Conservation (phyloP, 2,329 filamentous ascomycete genomes). For the Xylariaceae sp. region DNA sequence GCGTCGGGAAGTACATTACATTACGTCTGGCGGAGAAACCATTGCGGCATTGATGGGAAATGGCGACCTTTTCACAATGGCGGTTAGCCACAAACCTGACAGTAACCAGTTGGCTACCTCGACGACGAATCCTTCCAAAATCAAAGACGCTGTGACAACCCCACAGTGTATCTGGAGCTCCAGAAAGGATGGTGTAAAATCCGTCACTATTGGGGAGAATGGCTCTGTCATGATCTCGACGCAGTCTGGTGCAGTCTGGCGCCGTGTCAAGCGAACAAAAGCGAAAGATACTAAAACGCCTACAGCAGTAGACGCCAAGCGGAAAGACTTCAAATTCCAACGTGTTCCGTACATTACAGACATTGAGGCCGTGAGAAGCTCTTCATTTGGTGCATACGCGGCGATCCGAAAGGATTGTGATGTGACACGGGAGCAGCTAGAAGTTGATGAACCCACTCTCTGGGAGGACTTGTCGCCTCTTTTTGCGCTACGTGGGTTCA, state of each 20-base stretch:
- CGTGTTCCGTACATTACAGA: slow-evolving; percentile 86
- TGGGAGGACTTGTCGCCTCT: slow-evolving; percentile 75
- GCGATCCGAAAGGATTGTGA: slow-evolving; percentile 84
- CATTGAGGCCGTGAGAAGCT: slow-evolving; percentile 82
- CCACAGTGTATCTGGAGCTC: slow-evolving; percentile 88
- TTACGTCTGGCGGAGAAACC: slow-evolving; percentile 85
- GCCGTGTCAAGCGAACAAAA: slow-evolving; percentile 78
- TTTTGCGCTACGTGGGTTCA: slow-evolving; percentile 67
- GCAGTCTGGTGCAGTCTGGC: slow-evolving; percentile 90
- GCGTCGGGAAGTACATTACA: slow-evolving; percentile 71
- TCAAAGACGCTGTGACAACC: slow-evolving; percentile 76
- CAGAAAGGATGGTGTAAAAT: slow-evolving; percentile 81
- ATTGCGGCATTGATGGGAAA: slow-evolving; percentile 84
- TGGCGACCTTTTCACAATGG: slow-evolving; percentile 87
- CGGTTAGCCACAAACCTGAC: slow-evolving; percentile 70
- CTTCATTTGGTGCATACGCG: slow-evolving; percentile 86
- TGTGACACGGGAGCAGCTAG: slow-evolving; percentile 72
- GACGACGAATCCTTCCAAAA: slow-evolving; percentile 91
- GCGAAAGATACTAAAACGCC: slow-evolving; percentile 64
- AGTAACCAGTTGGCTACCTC: slow-evolving; percentile 64
- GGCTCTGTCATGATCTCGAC: slow-evolving; percentile 95
- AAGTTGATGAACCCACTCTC: slow-evolving; percentile 66
- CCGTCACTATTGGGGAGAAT: slow-evolving; percentile 87
- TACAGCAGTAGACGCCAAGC: slow-evolving; percentile 55
- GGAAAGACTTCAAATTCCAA: slow-evolving; percentile 94